Evolutionary conservation across 2,329 filamentous ascomycete species (phyloP), one percentile per base, ranked within the genome.

Genomic region (Cryphonectria radicalis): DNA sequence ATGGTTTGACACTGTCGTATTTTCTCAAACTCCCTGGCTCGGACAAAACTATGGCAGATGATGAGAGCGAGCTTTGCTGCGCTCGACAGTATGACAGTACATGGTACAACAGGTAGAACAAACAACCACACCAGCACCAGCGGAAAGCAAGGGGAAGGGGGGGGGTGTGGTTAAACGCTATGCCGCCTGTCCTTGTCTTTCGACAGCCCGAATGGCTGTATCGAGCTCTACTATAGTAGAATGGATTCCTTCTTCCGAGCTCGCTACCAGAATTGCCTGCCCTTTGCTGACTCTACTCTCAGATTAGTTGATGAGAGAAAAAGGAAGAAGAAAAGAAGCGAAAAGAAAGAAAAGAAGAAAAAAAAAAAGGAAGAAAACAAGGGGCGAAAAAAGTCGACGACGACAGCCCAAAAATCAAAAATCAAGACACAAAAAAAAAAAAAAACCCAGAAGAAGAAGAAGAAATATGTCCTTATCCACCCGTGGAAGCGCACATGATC

Each of bases 231-330:
- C 28, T 28, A 28, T 28, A 28, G 28, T 28, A 66, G 43, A 19
- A 22, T 22, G 63, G 46, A 50, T 8, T 32, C n/a, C 4, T 46
- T 22, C 10, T 59, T 22, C 63, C 66, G 66, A 40, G 8, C 40
- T 68, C 66, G 60, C 69, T 68, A 68, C 69, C 69, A 60, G 17
- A 60, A 32, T 35, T 43, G 32, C 37, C 40, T 37, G 19, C 37
- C n/a, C 37, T 42, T 4, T 37, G n/a, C 46, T 37, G 46, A 65
- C 63, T 68, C 69, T 66, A 71, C 19, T 14, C 35, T 4, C 19
- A 42, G 8, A 55, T 7, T 50, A 53, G 22, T 46, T 22, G 10
- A 55, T 32, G 50, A 42, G 60, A 63, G 35, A 28, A 65, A 60
- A 55, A 28, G 53, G 17, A 25, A 55, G 10, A 13, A 25, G 11